Conservation (phyloP, 257 asterid species). For the Catharanthus roseus region DNA sequence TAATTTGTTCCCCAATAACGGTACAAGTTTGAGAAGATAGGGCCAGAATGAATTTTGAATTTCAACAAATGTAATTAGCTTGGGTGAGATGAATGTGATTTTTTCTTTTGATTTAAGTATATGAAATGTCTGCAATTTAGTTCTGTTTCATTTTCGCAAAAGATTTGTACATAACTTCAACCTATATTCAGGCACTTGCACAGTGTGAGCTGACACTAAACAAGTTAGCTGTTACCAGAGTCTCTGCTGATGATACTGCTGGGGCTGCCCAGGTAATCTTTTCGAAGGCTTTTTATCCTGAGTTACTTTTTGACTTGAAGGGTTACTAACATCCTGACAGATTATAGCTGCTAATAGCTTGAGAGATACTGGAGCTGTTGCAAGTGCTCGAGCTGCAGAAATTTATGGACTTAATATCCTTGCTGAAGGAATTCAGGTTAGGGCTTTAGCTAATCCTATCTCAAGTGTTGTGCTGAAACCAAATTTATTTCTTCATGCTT, state of each 20-base stretch:
- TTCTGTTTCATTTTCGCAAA: not conserved
- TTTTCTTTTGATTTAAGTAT: not conserved
- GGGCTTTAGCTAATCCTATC: not conserved
- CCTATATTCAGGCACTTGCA: slow-evolving; percentile 62
- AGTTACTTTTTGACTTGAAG: not conserved
- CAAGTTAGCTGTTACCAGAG: slow-evolving; percentile 49
- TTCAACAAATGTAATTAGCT: not conserved
- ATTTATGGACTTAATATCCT: slow-evolving; percentile 85
- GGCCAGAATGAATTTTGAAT: not conserved
- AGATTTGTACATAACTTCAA: not conserved
- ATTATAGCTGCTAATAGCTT: slow-evolving; percentile 52
- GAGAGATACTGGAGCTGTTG: slow-evolving; percentile 80
- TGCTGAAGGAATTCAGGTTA: slow-evolving; percentile 77
- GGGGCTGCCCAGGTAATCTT: slow-evolving; percentile 81
- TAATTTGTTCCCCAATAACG: not conserved
- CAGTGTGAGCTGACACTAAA: slow-evolving; percentile 62
- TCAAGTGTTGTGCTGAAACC: not conserved
- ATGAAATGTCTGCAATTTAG: not conserved
- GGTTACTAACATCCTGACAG: slow-evolving; percentile 43
- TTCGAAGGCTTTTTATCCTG: slow-evolving; percentile 5
- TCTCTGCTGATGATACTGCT: slow-evolving; percentile 64
- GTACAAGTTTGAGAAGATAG: not conserved
- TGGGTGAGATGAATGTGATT: not conserved
- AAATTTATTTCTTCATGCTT: no score
- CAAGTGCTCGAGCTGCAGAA: slow-evolving; percentile 83